Percentiles rank a stretch among this genome's conserved stretches.
These are phyloP conservation scores for Hanseniaspora hatyaiensis DNA, from an alignment of 805 yeast species.

Conservation along the genomic window DNA sequence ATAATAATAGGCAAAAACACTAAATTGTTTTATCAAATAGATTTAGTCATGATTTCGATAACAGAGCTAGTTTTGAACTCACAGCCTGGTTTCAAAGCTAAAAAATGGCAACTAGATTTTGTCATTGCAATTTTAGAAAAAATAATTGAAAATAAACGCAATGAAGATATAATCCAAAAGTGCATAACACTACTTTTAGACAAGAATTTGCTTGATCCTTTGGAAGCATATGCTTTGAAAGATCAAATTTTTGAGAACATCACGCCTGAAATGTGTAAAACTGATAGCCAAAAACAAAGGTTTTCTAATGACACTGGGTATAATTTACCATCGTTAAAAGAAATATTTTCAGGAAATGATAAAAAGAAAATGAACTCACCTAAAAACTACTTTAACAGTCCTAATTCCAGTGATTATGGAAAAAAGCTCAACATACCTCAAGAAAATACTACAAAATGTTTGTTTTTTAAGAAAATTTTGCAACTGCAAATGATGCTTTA, in stretches of 20 bases:
- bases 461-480: slow-evolving; percentile 32
- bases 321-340: slow-evolving; percentile 27
- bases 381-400: background rate
- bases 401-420: slow-evolving; percentile 20
- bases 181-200: background rate
- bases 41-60: slow-evolving; percentile 7
- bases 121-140: slow-evolving; percentile 2
- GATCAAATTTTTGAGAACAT: slow-evolving; percentile 6
- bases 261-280: slow-evolving; percentile 15
- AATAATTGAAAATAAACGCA: background rate
- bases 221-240: slow-evolving; percentile 14
- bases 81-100: slow-evolving; percentile 3
- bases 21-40: slow-evolving; percentile 13
- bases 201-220: slow-evolving; percentile 9
- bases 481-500: slow-evolving; percentile 40
- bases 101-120: slow-evolving; percentile 15
- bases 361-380: slow-evolving; percentile 8
- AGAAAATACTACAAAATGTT: slow-evolving; percentile 32
- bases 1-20: slow-evolving; percentile 16
- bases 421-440: slow-evolving; percentile 32
- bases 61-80: slow-evolving; percentile 8
- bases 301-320: slow-evolving; percentile 19
- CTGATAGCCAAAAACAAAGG: slow-evolving; percentile 14
- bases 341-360: slow-evolving; percentile 21
- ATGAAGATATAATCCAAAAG: slow-evolving; percentile 2